Conservation (phyloP, 495 filamentous ascomycete genomes). For the Podospora pseudopauciseta region DNA sequence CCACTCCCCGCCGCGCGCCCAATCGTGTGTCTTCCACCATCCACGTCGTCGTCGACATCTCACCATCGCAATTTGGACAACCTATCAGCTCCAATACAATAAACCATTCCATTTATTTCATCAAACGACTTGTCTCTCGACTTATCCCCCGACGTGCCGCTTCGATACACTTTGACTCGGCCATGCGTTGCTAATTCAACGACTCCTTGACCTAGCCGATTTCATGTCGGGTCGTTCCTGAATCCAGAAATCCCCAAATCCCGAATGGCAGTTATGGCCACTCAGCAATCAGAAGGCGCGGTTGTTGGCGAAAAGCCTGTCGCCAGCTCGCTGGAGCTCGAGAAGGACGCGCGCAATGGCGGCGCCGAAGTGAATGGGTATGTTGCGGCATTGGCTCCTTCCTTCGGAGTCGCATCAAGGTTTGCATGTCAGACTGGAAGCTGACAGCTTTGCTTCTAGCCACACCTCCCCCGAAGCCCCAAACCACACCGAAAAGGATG, state of each 20-base stretch:
- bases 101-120: too few species aligned
- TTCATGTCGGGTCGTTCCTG: conserved; percentile 35
- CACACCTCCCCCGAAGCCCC: conserved; percentile 17
- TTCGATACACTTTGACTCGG: conserved; percentile 1
- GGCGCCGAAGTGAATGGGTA: conserved; percentile 32
- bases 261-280: conserved; percentile 56
- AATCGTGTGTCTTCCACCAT: conserved; percentile 4
- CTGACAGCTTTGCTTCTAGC: conserved; percentile 15
- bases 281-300: conserved; percentile 44
- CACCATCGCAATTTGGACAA: conserved; percentile 1
- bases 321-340: conserved; percentile 43
- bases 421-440: background rate
- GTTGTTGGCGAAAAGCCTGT: conserved; percentile 48
- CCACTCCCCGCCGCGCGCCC: conserved; percentile 18
- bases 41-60: conserved; percentile 18
- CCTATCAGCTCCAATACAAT: background rate
- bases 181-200: conserved; percentile 18
- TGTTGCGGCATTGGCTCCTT: conserved; percentile 13
- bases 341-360: conserved; percentile 37
- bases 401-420: background rate
- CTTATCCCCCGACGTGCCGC: background rate
- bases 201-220: conserved; percentile 9
- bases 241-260: conserved; percentile 12
- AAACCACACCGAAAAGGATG: background rate
- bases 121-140: background rate